Evolutionary conservation across 1,139 yeast genomes (phyloP).

Genomic region (Kodamaea arcana): DNA sequence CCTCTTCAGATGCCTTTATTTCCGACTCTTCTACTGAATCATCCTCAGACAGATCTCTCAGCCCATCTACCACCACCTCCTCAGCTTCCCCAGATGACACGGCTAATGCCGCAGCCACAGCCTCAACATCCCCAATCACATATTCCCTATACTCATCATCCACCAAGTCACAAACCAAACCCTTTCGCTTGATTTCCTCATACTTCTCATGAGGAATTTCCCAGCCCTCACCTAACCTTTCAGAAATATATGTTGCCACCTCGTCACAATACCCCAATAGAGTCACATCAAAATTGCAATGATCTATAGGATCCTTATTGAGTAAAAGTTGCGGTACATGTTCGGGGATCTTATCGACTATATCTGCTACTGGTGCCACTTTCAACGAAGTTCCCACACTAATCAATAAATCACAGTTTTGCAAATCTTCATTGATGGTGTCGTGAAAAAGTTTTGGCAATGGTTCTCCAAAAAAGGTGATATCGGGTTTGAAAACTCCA

Average conservation of each 20-base stretch:
- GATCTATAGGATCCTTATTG: constrained; percentile 70
- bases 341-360: constrained; percentile 65
- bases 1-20: neutral
- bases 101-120: neutral
- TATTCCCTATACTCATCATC: constrained; percentile 19
- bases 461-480: constrained; percentile 90
- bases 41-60: neutral
- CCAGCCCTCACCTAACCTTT: constrained; percentile 54
- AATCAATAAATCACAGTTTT: constrained; percentile 68
- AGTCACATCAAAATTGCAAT: constrained; percentile 69
- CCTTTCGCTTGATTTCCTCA: constrained; percentile 14
- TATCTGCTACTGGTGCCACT: constrained; percentile 86
- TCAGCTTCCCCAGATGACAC: constrained; percentile 2
- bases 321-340: constrained; percentile 80
- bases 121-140: constrained; percentile 7
- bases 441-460: constrained; percentile 73
- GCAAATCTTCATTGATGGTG: constrained; percentile 52
- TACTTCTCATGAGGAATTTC: constrained; percentile 50
- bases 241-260: constrained; percentile 58
- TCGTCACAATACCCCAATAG: constrained; percentile 87
- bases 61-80: constrained; percentile 3
- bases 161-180: constrained; percentile 17
- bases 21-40: neutral
- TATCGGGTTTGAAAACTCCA: constrained; percentile 95
- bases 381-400: constrained; percentile 93